Evolutionary conservation across 2,329 filamentous ascomycete genomes (phyloP), one percentile per base, ranked within the genome.

Genomic region (Alternaria conjuncta): DNA sequence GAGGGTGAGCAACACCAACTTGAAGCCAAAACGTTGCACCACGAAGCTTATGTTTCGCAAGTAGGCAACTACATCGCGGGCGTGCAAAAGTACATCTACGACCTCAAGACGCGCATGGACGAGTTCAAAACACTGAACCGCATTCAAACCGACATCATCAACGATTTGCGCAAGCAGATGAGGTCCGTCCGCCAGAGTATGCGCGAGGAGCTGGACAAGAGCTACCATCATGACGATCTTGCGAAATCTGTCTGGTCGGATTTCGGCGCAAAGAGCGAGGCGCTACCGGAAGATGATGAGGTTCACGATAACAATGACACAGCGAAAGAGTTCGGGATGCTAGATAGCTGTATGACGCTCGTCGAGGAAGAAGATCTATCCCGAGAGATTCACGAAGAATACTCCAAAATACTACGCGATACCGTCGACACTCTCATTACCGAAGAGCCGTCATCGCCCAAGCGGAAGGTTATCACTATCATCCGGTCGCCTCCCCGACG

Each of bases 91-190:
- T 65, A 72, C 28, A 71, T 73, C 4, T 55, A 67, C 28, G 74
- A 77, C 32, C 55, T 78, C 47, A 70, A 71, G 28, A 69, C 64
- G 67, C 67, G 76, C 23, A 65, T 78, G n/a, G 75, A 78, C 8
- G 77, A 79, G 62, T 66, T 75, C 47, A 76, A 76, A 60, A 69
- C 72, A 20, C 61, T 79, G 46, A 78, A 79, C 47, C 65, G 64
- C 36, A 76, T 78, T 28, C 74, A 76, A 30, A 56, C 73, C 21
- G 76, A 78, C 28, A 71, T 77, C 65, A 78, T 79, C 53, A 49
- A 65, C 23, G 71, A 76, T 18, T 51, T 79, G 49, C 67, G 75
- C 5, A 60, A 55, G 13, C 71, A 78, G 28, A 66, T 76, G 65
- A 64, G 59, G 28, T 45, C 43, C 4, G 65, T 71, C 5, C 61